A percentile compares a stretch with the other conserved stretches of the same genome.
Conservation (phyloP, 2,329 filamentous ascomycete genomes). For the Pseudocercospora pini-densiflorae region DNA sequence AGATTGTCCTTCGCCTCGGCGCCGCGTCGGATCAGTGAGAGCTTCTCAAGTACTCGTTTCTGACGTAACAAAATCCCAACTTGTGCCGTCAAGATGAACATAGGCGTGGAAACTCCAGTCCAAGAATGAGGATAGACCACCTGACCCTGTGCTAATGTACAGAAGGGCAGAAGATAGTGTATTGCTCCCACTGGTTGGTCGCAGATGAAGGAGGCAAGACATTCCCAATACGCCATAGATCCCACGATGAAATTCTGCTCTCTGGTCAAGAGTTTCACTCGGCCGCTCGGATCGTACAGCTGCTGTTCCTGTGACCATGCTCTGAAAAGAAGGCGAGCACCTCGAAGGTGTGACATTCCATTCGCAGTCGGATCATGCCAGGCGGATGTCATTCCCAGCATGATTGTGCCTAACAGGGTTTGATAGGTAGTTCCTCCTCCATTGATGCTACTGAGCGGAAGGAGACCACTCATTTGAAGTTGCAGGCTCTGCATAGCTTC, state of each 20-base stretch:
- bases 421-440: conserved; percentile 10
- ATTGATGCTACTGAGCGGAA: background rate
- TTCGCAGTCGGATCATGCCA: conserved; percentile 19
- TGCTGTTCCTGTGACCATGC: conserved; percentile 18
- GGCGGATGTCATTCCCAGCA: conserved; percentile 23
- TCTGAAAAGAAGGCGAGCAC: conserved; percentile 21
- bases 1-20: background rate
- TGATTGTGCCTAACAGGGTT: conserved; percentile 18
- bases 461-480: conserved; percentile 13
- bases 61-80: conserved; percentile 18
- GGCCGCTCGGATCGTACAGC: background rate
- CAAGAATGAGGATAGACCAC: conserved; percentile 20
- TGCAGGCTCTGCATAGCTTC: conserved; percentile 19
- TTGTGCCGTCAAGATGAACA: conserved; percentile 22
- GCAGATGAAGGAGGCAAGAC: conserved; percentile 21
- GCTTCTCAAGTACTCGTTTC: conserved; percentile 16
- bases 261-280: conserved; percentile 11
- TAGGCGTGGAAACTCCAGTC: conserved; percentile 21
- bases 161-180: conserved; percentile 17
- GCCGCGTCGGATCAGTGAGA: background rate
- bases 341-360: conserved; percentile 18
- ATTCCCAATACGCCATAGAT: conserved; percentile 26
- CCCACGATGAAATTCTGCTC: conserved; percentile 26
- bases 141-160: conserved; percentile 14
- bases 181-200: conserved; percentile 19